Evolutionary conservation across 495 filamentous ascomycete species (phyloP).

Genomic region (Xylaria bambusicola): DNA sequence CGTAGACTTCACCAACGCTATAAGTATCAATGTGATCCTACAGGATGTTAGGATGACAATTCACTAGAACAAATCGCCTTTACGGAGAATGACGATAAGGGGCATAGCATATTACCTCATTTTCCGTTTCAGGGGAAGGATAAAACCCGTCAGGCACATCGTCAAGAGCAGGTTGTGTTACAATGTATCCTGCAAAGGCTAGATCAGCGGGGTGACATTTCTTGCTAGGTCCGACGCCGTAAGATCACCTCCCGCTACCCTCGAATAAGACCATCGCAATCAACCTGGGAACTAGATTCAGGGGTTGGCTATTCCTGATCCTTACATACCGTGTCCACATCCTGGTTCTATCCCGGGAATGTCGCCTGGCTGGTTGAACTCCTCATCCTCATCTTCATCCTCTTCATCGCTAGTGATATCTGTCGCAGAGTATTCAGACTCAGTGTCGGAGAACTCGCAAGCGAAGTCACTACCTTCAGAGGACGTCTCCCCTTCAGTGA

Average conservation of each 20-base stretch:
- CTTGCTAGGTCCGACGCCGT: constrained; percentile 4
- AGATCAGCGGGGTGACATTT: constrained; percentile 13
- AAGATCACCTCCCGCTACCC: constrained; percentile 19
- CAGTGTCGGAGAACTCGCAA: constrained; percentile 58
- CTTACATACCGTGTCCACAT: constrained; percentile 60
- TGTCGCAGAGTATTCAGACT: constrained; percentile 51
- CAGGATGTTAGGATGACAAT: constrained; percentile 24
- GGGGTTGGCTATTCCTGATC: background rate
- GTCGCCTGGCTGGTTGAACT: constrained; percentile 69
- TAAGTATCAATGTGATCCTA: constrained; percentile 71
- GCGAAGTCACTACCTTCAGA: constrained; percentile 46
- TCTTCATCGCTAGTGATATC: constrained; percentile 51
- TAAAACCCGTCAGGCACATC: constrained; percentile 84
- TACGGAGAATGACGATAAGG: background rate
- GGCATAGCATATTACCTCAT: constrained; percentile 33
- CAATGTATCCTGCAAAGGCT: constrained; percentile 49
- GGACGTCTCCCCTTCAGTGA: constrained; percentile 35
- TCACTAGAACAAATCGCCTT: background rate
- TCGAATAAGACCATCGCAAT: background rate
- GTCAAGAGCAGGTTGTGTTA: constrained; percentile 86
- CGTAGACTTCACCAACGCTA: constrained; percentile 78
- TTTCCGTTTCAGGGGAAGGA: constrained; percentile 48
- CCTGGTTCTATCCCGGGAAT: constrained; percentile 77
- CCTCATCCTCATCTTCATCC: constrained; percentile 42
- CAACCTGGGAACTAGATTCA: background rate